Base-by-base conservation (phyloP, 176 grass and related monocot genomes). In the Phoenix roebelenii region DNA sequence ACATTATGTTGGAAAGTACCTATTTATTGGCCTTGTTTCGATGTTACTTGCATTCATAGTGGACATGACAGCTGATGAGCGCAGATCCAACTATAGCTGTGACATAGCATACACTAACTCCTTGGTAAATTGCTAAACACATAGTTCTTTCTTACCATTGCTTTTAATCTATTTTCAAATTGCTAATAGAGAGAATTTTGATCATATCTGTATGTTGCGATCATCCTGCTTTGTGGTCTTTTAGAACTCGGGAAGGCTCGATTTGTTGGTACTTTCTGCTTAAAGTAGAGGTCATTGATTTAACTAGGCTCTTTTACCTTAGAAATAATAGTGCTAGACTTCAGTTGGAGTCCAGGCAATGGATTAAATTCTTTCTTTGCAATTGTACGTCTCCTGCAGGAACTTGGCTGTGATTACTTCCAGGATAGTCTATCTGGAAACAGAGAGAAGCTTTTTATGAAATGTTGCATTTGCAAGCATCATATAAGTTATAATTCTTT, bases 51-150 rank as follows among this genome's bases (percentile, higher is more conserved):
- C 70, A 67, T 75, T 50, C 49, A 61, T 71, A 91, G 81, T 73
- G 26, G 81, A 76, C 50, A 92, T 97, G 84, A 78, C 70, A 53
- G 72, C 76, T 49, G 52, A 80, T 57, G 87, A 97, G 66, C 82
- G 81, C 72, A 97, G 87, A 78, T 58, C 76, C 52, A 92, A 77
- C 76, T 88, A 97, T 80, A 61, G 58, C 63, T 83, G 93, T 22
- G 93, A 91, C 63, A 91, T 85, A 70, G 91, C 93, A 57, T 97
- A 97, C 74, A 97, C 81, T 64, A 97, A 91, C 75, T 91, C 88
- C 66, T 85, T 67, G 66, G 93, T 91, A 70, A 88, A 75, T 77
- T 74, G 49, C 50, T 16, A 22, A 52, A 63, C 23, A 20, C 25
- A 49, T 63, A 1, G 9, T 39, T 52, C 15, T n/a, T 39, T 52